phyloP scores from a whole-genome alignment of 306 rosid genomes.

The Lathyrus sativus region DNA sequence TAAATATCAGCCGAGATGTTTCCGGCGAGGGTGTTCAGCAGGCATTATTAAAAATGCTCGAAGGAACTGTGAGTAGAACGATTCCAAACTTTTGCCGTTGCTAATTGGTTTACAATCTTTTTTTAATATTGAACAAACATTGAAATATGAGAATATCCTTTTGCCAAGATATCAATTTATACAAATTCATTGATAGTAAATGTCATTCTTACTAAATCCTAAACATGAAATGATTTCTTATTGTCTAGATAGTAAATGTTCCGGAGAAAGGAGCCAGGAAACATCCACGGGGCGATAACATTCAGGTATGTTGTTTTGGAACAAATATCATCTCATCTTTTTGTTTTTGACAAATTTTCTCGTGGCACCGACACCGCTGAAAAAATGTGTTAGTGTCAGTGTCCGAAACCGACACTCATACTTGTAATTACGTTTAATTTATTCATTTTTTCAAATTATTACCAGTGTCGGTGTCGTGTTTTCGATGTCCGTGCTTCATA shows the following conservation, averaged over 20 bases:
- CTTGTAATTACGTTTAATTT: no score
- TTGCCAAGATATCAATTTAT: not conserved
- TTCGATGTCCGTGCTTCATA: no score
- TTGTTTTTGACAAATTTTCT: not conserved
- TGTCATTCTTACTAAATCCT: slow-evolving; percentile 34
- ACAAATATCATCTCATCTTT: slow-evolving; percentile 17
- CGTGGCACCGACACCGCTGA: no score
- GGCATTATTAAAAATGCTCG: slow-evolving; percentile 95
- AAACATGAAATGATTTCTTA: slow-evolving; percentile 42
- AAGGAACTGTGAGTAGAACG: slow-evolving; percentile 87
- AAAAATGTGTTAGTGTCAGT: no score
- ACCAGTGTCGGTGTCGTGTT: no score
- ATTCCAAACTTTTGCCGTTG: slow-evolving; percentile 20
- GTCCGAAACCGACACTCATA: no score
- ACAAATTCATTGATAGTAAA: slow-evolving; percentile 16
- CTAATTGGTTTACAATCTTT: slow-evolving; percentile 23
- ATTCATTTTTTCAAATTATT: no score
- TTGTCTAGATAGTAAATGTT: slow-evolving; percentile 92
- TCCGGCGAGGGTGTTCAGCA: slow-evolving; percentile 99
- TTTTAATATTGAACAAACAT: not conserved
- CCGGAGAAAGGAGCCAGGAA: slow-evolving; percentile 98
- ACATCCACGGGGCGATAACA: slow-evolving; percentile 94
- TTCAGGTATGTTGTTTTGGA: slow-evolving; percentile 66
- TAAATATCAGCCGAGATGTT: slow-evolving; percentile 93
- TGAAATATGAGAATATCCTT: no score